A percentile compares a stretch with the other conserved stretches of the same genome.
These are phyloP conservation scores for Knoxia roxburghii DNA, from an alignment of 257 asterid genomes.

Conservation along the genomic window DNA sequence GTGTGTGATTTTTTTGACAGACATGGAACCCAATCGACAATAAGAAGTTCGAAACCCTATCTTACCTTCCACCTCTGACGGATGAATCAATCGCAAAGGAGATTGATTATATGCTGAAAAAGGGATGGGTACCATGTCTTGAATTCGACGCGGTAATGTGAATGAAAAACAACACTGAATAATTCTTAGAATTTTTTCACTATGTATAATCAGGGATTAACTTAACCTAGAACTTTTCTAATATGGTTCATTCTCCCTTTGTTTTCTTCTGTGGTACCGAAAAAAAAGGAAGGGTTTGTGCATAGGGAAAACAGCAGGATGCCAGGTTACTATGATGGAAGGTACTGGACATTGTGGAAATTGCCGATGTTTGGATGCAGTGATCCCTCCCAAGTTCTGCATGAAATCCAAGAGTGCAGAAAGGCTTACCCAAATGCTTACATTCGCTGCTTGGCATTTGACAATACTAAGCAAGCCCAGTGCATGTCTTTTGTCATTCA, in stretches of 20 bases:
- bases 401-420: slow-evolving; percentile 44
- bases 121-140: slow-evolving; percentile 52
- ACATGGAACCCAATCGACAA: slow-evolving; percentile 50
- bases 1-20: slow-evolving; percentile 23
- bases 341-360: slow-evolving; percentile 57
- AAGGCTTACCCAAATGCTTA: slow-evolving; percentile 44
- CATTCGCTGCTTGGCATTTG: slow-evolving; percentile 49
- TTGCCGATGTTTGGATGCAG: slow-evolving; percentile 59
- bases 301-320: slow-evolving; percentile 40
- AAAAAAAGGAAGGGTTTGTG: slow-evolving; percentile 33
- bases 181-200: too few relatives aligned
- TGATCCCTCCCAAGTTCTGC: slow-evolving; percentile 33
- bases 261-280: not conserved
- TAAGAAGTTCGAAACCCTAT: slow-evolving; percentile 47
- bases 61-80: slow-evolving; percentile 38
- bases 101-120: slow-evolving; percentile 40
- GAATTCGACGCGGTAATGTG: slow-evolving; percentile 47
- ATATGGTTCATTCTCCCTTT: too few relatives aligned
- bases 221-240: too few relatives aligned
- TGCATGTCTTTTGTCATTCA: slow-evolving; percentile 54
- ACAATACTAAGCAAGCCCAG: slow-evolving; percentile 40
- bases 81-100: slow-evolving; percentile 42
- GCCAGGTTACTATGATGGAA: slow-evolving; percentile 54
- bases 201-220: too few relatives aligned
- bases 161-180: not conserved